These are phyloP conservation scores for Pseudogymnoascus sp. DNA, from an alignment of 2,329 filamentous ascomycete species.

Conservation along the genomic window DNA sequence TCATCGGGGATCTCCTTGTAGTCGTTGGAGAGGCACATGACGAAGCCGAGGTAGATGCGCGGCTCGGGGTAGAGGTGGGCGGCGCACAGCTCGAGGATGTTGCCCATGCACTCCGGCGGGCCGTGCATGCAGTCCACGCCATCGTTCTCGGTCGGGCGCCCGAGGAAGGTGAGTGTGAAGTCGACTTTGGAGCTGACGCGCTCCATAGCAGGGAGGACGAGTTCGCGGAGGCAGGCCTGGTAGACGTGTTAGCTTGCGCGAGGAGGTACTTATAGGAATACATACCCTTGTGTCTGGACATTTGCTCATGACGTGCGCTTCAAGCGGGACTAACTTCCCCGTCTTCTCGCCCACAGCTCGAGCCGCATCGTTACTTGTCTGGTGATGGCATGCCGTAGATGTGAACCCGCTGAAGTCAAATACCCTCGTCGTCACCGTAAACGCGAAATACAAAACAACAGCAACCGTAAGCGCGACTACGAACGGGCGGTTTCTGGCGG, in stretches of 20 bases:
- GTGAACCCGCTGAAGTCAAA: background rate
- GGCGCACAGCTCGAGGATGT: slow-evolving; percentile 91
- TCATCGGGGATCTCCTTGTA: slow-evolving; percentile 72
- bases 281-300: slow-evolving; percentile 75
- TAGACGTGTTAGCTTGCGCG: background rate
- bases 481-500: background rate
- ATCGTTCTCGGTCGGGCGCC: slow-evolving; percentile 67
- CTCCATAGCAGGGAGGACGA: slow-evolving; percentile 84
- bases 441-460: slow-evolving; percentile 1
- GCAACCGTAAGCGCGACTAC: background rate
- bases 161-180: slow-evolving; percentile 87
- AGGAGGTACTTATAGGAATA: background rate
- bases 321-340: slow-evolving; percentile 58
- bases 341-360: background rate
- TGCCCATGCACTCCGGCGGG: slow-evolving; percentile 81
- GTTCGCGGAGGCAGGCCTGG: slow-evolving; percentile 68
- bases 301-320: slow-evolving; percentile 96
- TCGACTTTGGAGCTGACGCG: slow-evolving; percentile 75
- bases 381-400: background rate
- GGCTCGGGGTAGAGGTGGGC: slow-evolving; percentile 74
- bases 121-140: slow-evolving; percentile 87
- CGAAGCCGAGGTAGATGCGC: slow-evolving; percentile 85
- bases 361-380: background rate
- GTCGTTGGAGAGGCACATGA: slow-evolving; percentile 76
- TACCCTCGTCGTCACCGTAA: background rate